phyloP scores from a whole-genome alignment of 139 green algal species.

The Choricystis sp. region DNA sequence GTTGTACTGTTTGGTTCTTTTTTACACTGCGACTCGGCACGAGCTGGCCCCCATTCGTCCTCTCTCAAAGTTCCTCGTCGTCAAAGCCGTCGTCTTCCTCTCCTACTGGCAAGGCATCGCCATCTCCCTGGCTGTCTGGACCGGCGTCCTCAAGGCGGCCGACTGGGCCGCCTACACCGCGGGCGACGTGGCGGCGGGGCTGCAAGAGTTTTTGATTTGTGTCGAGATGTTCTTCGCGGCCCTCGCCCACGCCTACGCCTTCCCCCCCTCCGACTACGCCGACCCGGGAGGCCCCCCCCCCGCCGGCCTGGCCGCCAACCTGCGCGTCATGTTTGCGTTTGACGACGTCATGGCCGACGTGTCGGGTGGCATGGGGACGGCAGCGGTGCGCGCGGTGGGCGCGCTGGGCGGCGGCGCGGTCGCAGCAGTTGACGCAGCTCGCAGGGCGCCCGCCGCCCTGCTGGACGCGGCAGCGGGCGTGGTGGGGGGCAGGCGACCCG shows the following conservation, averaged over 20 bases:
- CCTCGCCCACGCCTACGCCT: constrained; percentile 74
- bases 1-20: constrained; percentile 86
- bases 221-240: constrained; percentile 94
- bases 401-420: background rate
- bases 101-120: constrained; percentile 84
- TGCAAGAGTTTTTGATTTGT: constrained; percentile 85
- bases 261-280: constrained; percentile 41
- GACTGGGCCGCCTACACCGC: constrained; percentile 49
- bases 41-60: constrained; percentile 80
- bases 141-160: constrained; percentile 19
- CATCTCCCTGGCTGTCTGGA: constrained; percentile 20
- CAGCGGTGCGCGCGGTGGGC: no score
- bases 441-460: background rate
- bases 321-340: background rate
- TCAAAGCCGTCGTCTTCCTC: constrained; percentile 94
- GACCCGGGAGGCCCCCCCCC: background rate
- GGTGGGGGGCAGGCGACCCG: no score
- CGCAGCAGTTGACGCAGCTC: background rate
- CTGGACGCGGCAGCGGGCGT: background rate
- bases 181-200: constrained; percentile 43
- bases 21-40: constrained; percentile 58
- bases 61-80: constrained; percentile 83
- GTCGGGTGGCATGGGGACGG: background rate
- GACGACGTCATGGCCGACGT: background rate
- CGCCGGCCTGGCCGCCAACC: background rate